phyloP scores from a whole-genome alignment of 2,329 filamentous ascomycete species.

The Escovopsis weberi region DNA sequence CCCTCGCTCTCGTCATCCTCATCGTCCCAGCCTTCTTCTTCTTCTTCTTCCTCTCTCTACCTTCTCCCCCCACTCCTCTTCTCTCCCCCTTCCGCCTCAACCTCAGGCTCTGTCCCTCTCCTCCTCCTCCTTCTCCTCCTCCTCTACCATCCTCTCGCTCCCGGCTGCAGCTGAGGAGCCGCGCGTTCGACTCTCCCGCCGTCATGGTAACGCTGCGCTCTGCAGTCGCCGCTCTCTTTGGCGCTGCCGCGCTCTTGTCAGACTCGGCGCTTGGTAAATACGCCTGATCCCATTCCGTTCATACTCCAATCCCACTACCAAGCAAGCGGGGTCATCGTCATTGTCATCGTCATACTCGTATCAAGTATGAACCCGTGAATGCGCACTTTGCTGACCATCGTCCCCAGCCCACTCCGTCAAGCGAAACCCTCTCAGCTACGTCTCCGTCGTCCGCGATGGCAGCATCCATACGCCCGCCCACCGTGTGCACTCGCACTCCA shows the following conservation, averaged over 20 bases:
- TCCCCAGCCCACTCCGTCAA: slow-evolving; percentile 50
- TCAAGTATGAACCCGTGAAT: slow-evolving; percentile 1
- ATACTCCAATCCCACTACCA: too few relatives aligned
- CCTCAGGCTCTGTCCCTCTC: background rate
- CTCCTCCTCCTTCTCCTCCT: background rate
- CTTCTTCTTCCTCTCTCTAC: background rate
- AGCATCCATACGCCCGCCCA: slow-evolving; percentile 66
- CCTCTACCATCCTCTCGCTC: slow-evolving; percentile 1
- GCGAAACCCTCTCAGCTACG: slow-evolving; percentile 61
- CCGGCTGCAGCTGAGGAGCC: slow-evolving; percentile 1
- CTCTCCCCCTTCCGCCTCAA: background rate
- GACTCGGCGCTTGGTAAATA: slow-evolving; percentile 11
- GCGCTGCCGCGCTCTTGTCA: slow-evolving; percentile 10
- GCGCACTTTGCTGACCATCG: slow-evolving; percentile 9
- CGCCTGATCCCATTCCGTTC: background rate
- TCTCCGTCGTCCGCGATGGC: slow-evolving; percentile 60
- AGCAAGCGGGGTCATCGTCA: too few relatives aligned
- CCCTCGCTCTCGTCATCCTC: background rate
- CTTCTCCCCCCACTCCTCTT: background rate
- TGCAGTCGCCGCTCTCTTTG: slow-evolving; percentile 11
- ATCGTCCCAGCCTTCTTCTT: background rate
- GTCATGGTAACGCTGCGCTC: slow-evolving; percentile 15
- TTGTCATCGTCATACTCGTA: too few relatives aligned
- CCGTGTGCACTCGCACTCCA: slow-evolving; percentile 63
- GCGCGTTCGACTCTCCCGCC: background rate